Evolutionary conservation across 176 grass and related monocot species (phyloP).

Genomic region (Eragrostis nindensis): DNA sequence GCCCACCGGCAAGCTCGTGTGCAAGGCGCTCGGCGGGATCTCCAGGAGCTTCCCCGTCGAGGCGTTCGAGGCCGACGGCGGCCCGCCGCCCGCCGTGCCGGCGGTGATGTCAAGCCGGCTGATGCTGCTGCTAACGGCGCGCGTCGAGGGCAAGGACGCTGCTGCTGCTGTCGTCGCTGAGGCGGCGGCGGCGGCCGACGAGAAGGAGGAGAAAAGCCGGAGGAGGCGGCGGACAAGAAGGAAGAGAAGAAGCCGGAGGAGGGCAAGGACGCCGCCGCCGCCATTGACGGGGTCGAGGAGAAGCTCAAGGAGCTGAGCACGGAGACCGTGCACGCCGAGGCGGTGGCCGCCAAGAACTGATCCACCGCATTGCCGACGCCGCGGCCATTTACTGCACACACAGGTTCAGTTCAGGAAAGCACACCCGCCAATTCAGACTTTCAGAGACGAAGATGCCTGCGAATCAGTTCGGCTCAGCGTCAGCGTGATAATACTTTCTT

Average conservation of each 20-base stretch:
- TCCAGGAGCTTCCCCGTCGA: constrained; percentile 60
- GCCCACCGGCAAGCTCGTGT: constrained; percentile 46
- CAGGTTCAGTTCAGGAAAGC: too few species aligned
- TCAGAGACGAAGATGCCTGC: too few species aligned
- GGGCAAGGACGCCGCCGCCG: neutral
- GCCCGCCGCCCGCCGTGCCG: neutral
- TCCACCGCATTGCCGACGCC: neutral
- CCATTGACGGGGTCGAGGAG: constrained; percentile 23
- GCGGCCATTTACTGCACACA: too few species aligned
- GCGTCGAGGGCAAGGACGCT: neutral
- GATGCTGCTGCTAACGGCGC: neutral
- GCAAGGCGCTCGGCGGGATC: constrained; percentile 47
- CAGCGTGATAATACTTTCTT: neutral
- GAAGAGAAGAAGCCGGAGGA: neutral
- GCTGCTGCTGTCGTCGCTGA: neutral
- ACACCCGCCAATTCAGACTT: too few species aligned
- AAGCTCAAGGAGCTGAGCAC: constrained; percentile 52
- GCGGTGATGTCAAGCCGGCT: neutral
- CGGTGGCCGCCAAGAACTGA: constrained; percentile 48
- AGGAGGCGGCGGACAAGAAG: neutral
- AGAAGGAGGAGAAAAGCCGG: neutral
- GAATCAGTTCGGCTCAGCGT: too few species aligned
- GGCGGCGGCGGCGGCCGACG: neutral
- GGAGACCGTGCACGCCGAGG: constrained; percentile 22
- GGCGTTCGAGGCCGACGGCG: constrained; percentile 58